Conservation (phyloP, 148 eudicot genomes). For the Silene conica region DNA sequence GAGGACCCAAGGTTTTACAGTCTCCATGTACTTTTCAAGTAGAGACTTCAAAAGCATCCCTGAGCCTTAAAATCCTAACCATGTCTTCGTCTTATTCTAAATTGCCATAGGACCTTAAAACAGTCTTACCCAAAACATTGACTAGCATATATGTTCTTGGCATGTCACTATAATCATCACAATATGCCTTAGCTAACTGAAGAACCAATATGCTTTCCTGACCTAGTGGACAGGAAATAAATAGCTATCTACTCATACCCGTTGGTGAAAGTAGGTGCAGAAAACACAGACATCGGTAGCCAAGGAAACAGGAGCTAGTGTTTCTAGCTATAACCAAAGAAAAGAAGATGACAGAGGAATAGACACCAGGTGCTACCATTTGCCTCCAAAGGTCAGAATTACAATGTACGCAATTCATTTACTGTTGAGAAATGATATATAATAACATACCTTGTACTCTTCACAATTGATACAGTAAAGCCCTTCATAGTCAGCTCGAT, state of each 20-base stretch:
- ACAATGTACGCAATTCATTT: not conserved
- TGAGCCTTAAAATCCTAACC: not conserved
- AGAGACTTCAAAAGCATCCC: not conserved
- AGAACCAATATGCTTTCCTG: not conserved
- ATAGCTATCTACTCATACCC: not conserved
- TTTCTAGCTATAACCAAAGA: not conserved
- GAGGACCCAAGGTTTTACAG: not conserved
- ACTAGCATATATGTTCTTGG: not conserved
- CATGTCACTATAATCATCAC: not conserved
- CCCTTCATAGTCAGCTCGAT: slow-evolving; percentile 92
- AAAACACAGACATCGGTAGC: not conserved
- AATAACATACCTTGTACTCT: slow-evolving; percentile 75
- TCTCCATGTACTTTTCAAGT: not conserved
- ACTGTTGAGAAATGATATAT: not conserved
- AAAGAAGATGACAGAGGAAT: not conserved
- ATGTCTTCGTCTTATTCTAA: not conserved
- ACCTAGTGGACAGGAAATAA: not conserved
- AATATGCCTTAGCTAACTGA: not conserved
- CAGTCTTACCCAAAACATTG: not conserved
- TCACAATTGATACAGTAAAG: slow-evolving; percentile 96
- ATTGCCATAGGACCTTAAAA: not conserved
- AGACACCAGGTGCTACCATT: slow-evolving; percentile 1
- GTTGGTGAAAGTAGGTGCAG: not conserved
- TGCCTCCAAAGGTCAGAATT: not conserved
- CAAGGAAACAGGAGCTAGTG: not conserved